Percentiles rank a stretch among this genome's conserved stretches.
phyloP scores from a whole-genome alignment of 78 protist genomes.

The Pelomyxa schiedti region DNA sequence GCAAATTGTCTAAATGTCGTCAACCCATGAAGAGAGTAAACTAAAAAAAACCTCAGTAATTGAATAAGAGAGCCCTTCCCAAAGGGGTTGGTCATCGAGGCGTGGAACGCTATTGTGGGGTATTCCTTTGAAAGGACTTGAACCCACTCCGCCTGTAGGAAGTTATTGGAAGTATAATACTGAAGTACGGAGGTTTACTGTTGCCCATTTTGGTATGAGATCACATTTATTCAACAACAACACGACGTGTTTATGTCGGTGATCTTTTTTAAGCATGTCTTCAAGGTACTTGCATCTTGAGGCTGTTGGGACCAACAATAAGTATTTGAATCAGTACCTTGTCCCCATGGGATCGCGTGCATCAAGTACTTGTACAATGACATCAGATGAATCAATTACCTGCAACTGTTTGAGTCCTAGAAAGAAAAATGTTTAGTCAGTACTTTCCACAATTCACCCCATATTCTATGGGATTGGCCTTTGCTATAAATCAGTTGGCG shows the following conservation, averaged over 20 bases:
- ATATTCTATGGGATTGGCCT: slow-evolving; percentile 90
- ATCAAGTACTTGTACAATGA: slow-evolving; percentile 82
- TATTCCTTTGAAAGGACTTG: slow-evolving; percentile 69
- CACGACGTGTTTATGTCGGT: slow-evolving; percentile 92
- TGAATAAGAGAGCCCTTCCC: slow-evolving; percentile 95
- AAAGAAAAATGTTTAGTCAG: background rate
- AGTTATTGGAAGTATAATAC: background rate
- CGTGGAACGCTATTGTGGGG: slow-evolving; percentile 98
- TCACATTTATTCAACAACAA: slow-evolving; percentile 98
- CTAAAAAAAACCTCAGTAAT: slow-evolving; percentile 75
- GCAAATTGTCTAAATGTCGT: too few relatives aligned
- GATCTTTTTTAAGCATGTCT: slow-evolving; percentile 43
- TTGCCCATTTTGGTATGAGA: slow-evolving; percentile 93
- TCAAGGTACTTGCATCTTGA: slow-evolving; percentile 36
- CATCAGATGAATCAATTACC: slow-evolving; percentile 92
- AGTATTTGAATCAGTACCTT: slow-evolving; percentile 21
- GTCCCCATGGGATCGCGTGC: slow-evolving; percentile 99
- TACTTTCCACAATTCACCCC: slow-evolving; percentile 90
- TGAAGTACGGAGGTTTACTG: slow-evolving; percentile 18
- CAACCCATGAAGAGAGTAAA: too few relatives aligned
- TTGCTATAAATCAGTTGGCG: slow-evolving; percentile 64
- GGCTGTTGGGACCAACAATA: background rate
- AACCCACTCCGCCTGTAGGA: slow-evolving; percentile 71
- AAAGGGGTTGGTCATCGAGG: slow-evolving; percentile 88
- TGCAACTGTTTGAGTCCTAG: background rate